These are phyloP conservation scores for Malassezia obtusa DNA, from an alignment of 1,284 basidiomycete genomes.

Conservation along the genomic window DNA sequence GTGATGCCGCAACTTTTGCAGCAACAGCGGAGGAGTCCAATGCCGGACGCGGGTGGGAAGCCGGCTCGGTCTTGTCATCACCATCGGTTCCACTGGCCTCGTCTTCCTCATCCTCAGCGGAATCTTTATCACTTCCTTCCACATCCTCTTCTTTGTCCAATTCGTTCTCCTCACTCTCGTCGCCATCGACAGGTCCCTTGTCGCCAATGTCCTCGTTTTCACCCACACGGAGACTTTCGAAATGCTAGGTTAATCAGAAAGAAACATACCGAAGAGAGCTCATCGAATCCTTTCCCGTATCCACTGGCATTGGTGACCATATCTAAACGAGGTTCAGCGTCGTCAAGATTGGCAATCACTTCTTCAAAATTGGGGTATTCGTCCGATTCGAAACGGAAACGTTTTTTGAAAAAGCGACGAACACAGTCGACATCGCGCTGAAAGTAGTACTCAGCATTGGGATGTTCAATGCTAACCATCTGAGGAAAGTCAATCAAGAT, in stretches of 20 bases:
- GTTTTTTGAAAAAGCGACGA: conserved; percentile 77
- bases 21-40: conserved; percentile 10
- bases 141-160: conserved; percentile 11
- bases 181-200: conserved; percentile 53
- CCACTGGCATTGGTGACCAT: conserved; percentile 38
- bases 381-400: conserved; percentile 84
- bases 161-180: conserved; percentile 59
- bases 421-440: conserved; percentile 96
- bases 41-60: not conserved
- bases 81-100: too few relatives aligned
- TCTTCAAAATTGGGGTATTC: conserved; percentile 59
- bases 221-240: conserved; percentile 2
- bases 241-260: not conserved
- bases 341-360: conserved; percentile 17
- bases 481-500: conserved; percentile 97
- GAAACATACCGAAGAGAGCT: not conserved
- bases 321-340: conserved; percentile 26
- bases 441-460: conserved; percentile 98
- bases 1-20: conserved; percentile 26
- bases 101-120: conserved; percentile 66
- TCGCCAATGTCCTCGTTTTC: conserved; percentile 11
- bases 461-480: conserved; percentile 95
- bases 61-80: not conserved
- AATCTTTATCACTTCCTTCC: conserved; percentile 3
- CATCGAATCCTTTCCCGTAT: conserved; percentile 25